Evolutionary conservation across 441 rosid species (phyloP), one percentile per base, ranked within the genome.

Genomic region (Populus trichocarpa): DNA sequence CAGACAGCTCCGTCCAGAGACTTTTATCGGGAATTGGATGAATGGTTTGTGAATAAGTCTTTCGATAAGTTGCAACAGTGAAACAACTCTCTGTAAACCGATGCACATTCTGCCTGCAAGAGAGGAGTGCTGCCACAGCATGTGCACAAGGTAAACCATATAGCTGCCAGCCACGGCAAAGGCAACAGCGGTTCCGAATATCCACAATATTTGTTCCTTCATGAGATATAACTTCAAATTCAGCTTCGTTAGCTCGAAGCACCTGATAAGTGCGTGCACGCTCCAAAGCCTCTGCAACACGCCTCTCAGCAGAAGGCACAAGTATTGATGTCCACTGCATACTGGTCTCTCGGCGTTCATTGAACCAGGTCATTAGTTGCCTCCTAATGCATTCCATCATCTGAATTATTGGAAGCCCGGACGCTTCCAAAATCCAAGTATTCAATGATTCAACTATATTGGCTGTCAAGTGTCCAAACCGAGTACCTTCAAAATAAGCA

Each of bases 311-410:
- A 14, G 93, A 88, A 81, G 99, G 99, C n/a, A 93, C 98, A 12
- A 96, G 98, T 74, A 91, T 91, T 14, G 97, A 90, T 72, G 93
- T 90, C 98, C 98, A 96, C 50, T 96, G 97, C 97, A 93, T 88
- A 72, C 98, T 92, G 67, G 91, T 89, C 81, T 96, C 99, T 1
- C 97, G 89, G 32, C 97, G 92, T 78, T 93, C 97, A 23, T 92
- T 95, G 85, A 93, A 93, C 98, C 99, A 95, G 72, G 96, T 92
- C 98, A 95, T 95, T 36, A 93, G 88, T 82, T 95, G 98, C 85
- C 99, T 88, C 84, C 97, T 87, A 71, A 96, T 93, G 83, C 97
- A 92, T 81, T 93, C 98, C 97, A 92, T 93, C 99, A 96, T 96
- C 90, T 92, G 98, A 80, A 93, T 90, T 38, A 96, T 91, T 0